Percentiles rank a stretch among this genome's conserved stretches.
These are phyloP conservation scores for Paxillus ammoniavirescens DNA, from an alignment of 768 basidiomycete genomes.

Conservation along the genomic window DNA sequence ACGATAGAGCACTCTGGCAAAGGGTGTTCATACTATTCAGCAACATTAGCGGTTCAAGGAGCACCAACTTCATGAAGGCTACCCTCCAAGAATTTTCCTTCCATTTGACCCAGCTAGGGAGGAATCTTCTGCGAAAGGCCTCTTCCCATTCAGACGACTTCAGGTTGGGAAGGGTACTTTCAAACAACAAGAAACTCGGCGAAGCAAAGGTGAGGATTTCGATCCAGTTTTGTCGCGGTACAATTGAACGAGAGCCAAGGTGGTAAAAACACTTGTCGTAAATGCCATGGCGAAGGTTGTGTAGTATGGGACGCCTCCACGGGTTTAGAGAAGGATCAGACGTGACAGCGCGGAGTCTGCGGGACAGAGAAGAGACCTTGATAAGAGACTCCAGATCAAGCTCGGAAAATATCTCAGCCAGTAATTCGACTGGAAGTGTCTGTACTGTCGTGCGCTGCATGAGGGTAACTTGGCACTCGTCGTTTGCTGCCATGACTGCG, in stretches of 20 bases:
- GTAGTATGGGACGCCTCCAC: slow-evolving; percentile 71
- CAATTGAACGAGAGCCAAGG: slow-evolving; percentile 58
- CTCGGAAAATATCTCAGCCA: slow-evolving; percentile 68
- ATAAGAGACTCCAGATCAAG: slow-evolving; percentile 64
- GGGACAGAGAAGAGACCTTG: slow-evolving; percentile 57
- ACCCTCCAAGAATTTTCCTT: slow-evolving; percentile 69
- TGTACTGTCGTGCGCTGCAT: slow-evolving; percentile 30
- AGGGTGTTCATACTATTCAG: slow-evolving; percentile 9
- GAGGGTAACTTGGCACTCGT: not conserved
- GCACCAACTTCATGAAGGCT: slow-evolving; percentile 60
- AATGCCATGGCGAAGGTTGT: slow-evolving; percentile 43
- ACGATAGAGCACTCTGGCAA: slow-evolving; percentile 53
- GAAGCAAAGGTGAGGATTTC: slow-evolving; percentile 66
- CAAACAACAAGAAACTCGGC: slow-evolving; percentile 62
- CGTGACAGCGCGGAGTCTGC: slow-evolving; percentile 52
- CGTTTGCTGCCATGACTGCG: no score
- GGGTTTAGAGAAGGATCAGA: slow-evolving; percentile 69
- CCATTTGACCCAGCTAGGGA: slow-evolving; percentile 76
- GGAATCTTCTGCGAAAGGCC: slow-evolving; percentile 65
- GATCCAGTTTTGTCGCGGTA: slow-evolving; percentile 80
- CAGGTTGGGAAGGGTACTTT: slow-evolving; percentile 68
- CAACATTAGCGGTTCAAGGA: slow-evolving; percentile 2
- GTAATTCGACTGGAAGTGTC: slow-evolving; percentile 72
- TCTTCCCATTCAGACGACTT: slow-evolving; percentile 71
- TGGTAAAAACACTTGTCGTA: slow-evolving; percentile 56